Evolutionary conservation across 2,329 filamentous ascomycete genomes (phyloP).

Genomic region (Aureobasidium sp.): DNA sequence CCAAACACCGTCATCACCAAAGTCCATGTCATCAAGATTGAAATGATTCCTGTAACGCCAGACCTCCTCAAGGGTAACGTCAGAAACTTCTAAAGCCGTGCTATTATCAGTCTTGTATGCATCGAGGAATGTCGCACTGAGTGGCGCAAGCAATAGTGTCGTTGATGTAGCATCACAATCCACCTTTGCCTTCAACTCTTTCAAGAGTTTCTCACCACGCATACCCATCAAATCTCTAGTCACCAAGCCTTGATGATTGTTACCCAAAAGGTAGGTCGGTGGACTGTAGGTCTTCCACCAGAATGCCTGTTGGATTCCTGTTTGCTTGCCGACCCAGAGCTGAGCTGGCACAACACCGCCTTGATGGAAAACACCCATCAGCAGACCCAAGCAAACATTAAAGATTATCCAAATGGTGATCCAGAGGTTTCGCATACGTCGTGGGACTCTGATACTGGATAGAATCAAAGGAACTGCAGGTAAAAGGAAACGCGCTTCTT

Average conservation of each 20-base stretch:
- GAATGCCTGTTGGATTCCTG: slow-evolving; percentile 56
- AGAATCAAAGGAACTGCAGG: slow-evolving; percentile 69
- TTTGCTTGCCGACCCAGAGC: slow-evolving; percentile 62
- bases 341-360: slow-evolving; percentile 69
- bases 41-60: slow-evolving; percentile 62
- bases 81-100: background rate
- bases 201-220: slow-evolving; percentile 50
- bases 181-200: slow-evolving; percentile 49
- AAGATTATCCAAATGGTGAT: slow-evolving; percentile 57
- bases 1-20: slow-evolving; percentile 67
- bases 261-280: slow-evolving; percentile 70
- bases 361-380: slow-evolving; percentile 77
- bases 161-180: slow-evolving; percentile 45
- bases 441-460: slow-evolving; percentile 61
- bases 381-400: slow-evolving; percentile 56
- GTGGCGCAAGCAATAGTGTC: slow-evolving; percentile 56
- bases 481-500: slow-evolving; percentile 70
- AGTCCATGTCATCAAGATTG: slow-evolving; percentile 73
- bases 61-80: slow-evolving; percentile 57
- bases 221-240: slow-evolving; percentile 70
- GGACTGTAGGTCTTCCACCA: slow-evolving; percentile 88
- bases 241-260: slow-evolving; percentile 61
- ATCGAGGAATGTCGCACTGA: slow-evolving; percentile 62
- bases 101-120: slow-evolving; percentile 29
- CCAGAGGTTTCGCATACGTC: slow-evolving; percentile 42